Base-by-base conservation (phyloP, 352 stramenopile species). In the Pythium oligandrum region DNA sequence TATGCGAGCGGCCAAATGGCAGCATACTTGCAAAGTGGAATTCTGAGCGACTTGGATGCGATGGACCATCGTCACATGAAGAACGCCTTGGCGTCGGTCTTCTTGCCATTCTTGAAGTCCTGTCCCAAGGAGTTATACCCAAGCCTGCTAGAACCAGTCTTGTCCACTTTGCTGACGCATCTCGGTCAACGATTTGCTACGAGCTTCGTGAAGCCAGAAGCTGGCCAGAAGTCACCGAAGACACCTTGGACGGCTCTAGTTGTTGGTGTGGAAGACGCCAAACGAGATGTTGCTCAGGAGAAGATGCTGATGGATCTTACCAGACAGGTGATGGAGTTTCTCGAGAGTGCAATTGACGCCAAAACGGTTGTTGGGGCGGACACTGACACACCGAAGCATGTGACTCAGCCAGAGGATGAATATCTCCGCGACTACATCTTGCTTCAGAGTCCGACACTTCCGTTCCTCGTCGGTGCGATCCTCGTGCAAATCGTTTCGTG, bases 21-120 rank as follows among this genome's bases (percentile, higher is more conserved):
- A 1, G 54, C 63, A 0, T 59, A 82, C 38, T 70, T 89, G 50
- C 65, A 84, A 46, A 79, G 73, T 56, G 86, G 73, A n/a, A 61
- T 90, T 32, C 57, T 88, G n/a, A 76, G 63, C 46, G 64, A 88
- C 46, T 31, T 92, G 40, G 57, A 85, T 6, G 51, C 70, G 43
- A 78, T 92, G 71, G 81, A 92, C 38, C 81, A 92, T 48, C 81
- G 78, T 34, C 78, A 90, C 51, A 59, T 88, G 42, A 92, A 92
- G 55, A 68, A 64, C 30, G 53, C 65, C 35, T 50, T 92, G 4
- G 76, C 81, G n/a, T 88, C 79, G 36, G 78, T 92, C 35, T 84
- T 75, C 42, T 48, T 90, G 46, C 75, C 78, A 7, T 90, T 92
- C 46, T 45, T 90, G 39, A 89, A 90, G 60, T 64, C 69, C 11